Evolutionary conservation across 345 rosid genomes (phyloP).

Genomic region (Moricandia arvensis): DNA sequence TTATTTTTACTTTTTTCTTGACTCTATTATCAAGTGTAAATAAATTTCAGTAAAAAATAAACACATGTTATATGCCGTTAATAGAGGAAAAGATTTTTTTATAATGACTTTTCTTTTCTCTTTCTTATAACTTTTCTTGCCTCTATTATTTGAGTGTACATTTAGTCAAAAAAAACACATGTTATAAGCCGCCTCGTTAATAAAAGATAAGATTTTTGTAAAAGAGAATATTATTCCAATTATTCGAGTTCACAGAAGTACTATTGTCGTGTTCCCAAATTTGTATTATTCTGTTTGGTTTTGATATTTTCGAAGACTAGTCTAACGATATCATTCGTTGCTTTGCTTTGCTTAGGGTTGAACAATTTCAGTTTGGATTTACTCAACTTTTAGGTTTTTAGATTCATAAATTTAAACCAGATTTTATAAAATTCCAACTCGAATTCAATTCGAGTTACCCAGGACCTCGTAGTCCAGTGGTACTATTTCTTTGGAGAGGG

Average conservation of each 20-base stretch:
- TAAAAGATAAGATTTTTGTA: constrained; percentile 16
- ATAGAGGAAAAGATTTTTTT: not conserved
- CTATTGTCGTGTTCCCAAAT: constrained; percentile 17
- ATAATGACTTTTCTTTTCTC: not conserved
- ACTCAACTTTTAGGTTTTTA: too few species aligned
- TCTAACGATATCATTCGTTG: not conserved
- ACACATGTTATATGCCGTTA: not conserved
- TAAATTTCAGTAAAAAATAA: not conserved
- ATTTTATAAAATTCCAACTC: too few species aligned
- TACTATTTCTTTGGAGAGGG: too few species aligned
- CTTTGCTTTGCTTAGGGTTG: not conserved
- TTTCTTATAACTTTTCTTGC: constrained; percentile 8
- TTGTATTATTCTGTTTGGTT: constrained; percentile 1
- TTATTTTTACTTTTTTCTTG: not conserved
- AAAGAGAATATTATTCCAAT: not conserved
- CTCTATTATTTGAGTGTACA: constrained; percentile 26
- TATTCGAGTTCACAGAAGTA: constrained; percentile 1
- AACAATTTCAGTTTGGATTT: too few species aligned
- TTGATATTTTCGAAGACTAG: not conserved
- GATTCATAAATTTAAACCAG: too few species aligned
- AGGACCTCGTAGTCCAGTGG: too few species aligned
- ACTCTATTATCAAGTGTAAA: not conserved
- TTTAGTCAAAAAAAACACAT: constrained; percentile 1
- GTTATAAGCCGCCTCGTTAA: constrained; percentile 8
- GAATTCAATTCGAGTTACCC: too few species aligned